These are phyloP conservation scores for Wallacemonas rigidus DNA, from an alignment of 208 protist genomes.

Conservation along the genomic window DNA sequence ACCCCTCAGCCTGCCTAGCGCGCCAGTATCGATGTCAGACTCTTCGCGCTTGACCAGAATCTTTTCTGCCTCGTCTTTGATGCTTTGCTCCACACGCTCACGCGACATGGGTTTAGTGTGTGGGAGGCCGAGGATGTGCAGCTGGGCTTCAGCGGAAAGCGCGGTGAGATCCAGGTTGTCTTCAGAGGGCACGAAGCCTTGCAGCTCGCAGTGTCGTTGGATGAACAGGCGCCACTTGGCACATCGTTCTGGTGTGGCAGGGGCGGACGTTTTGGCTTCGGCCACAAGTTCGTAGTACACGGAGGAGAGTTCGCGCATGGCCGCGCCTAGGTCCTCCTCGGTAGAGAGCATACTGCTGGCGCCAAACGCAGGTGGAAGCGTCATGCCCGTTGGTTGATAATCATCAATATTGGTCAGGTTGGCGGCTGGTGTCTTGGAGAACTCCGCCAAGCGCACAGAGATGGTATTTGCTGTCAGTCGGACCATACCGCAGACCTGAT, in stretches of 20 bases:
- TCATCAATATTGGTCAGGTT: slow-evolving; percentile 75
- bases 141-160: slow-evolving; percentile 70
- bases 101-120: slow-evolving; percentile 74
- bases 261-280: slow-evolving; percentile 79
- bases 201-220: slow-evolving; percentile 67
- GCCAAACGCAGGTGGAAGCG: slow-evolving; percentile 78
- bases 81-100: slow-evolving; percentile 57
- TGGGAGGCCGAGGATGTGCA: slow-evolving; percentile 81
- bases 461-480: slow-evolving; percentile 84
- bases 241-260: slow-evolving; percentile 73
- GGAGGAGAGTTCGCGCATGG: slow-evolving; percentile 74
- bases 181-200: slow-evolving; percentile 53
- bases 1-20: not conserved
- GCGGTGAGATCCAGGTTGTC: slow-evolving; percentile 58
- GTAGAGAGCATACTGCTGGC: slow-evolving; percentile 44
- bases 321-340: slow-evolving; percentile 67
- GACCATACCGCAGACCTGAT: slow-evolving; percentile 90
- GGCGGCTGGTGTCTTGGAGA: slow-evolving; percentile 75
- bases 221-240: slow-evolving; percentile 83
- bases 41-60: slow-evolving; percentile 66
- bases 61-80: slow-evolving; percentile 74
- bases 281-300: slow-evolving; percentile 87
- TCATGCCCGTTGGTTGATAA: slow-evolving; percentile 57
- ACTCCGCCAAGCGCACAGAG: slow-evolving; percentile 79
- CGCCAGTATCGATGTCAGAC: slow-evolving; percentile 1